Evolutionary conservation across 2,329 filamentous ascomycete genomes (phyloP), one percentile per base, ranked within the genome.

Genomic region (Pseudogymnoascus sp.): DNA sequence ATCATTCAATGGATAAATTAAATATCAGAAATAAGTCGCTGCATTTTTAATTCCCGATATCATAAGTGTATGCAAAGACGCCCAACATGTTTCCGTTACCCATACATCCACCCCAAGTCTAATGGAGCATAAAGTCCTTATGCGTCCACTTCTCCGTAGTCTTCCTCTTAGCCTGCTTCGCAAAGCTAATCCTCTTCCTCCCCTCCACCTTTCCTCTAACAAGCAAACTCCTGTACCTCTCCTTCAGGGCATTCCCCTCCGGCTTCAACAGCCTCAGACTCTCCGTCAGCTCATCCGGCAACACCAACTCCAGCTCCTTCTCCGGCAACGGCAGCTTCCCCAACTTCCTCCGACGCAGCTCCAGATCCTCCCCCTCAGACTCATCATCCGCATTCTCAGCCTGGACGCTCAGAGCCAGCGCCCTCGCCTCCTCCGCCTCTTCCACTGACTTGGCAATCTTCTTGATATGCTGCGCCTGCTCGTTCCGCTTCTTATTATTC

Each of bases 131-230:
- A 62, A 96, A 99, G 75, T 99, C 95, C 82, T 99, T 99, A 80
- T 96, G 90, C 50, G 88, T 86, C 95, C 95, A 99, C 78, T 97
- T 99, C 83, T 97, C 95, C 6, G 91, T 96, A 61, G 87, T 77
- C 75, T 90, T 91, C 69, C 80, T 87, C 82, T 87, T 93, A 67
- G 85, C 84, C 80, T 95, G 90, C 82, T 90, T 96, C 71, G 83
- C 83, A 78, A 95, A 93, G 6, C 88, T 84, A 64, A 93, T 84
- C 61, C 88, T 87, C 73, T 88, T 88, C 70, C 95, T 83, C 60
- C 85, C 84, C 80, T 99, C 95, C 65, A 99, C 78, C 78, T 95
- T 96, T 65, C 95, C 95, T 67, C 92, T 86, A 35, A 97, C 83
- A 66, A 97, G 80, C 77, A 97, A 81, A 74, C 85, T 97, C 66